Evolutionary conservation across 495 filamentous ascomycete species (phyloP), one percentile per base, ranked within the genome.

Genomic region (Daldinia concentrica): DNA sequence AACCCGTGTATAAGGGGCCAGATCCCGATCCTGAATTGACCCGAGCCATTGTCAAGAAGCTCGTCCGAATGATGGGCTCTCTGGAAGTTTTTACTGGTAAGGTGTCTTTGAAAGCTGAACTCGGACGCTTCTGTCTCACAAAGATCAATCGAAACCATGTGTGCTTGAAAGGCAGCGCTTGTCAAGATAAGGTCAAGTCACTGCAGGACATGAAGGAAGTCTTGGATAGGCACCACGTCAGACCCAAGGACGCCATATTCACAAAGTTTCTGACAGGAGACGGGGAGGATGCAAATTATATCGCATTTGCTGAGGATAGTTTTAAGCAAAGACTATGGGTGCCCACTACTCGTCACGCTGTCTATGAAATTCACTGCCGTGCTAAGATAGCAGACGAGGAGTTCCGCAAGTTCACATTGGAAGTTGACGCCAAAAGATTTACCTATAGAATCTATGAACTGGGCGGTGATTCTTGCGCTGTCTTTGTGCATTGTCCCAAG

Each of bases 341-440:
- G 0, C 45, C 37, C 0, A 9, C n/a, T 0, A 22, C 73, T 2
- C 71, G 73, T 24, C 79, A 62, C 29, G 76, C 86, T 3, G 66
- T 77, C 1, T 91, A 90, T 66, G 84, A 88, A 24, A 86, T 87
- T 41, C 77, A 76, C 15, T 89, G 87, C 63, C 73, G 54, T 27
- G 26, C 58, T 8, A 64, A 55, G 8, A 57, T 57, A 32, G 59
- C 26, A 22, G 71, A 74, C 0, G 71, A 68, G 14, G 19, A 57
- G 0, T 51, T 66, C 8, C 74, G 74, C 2, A 50, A 62, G 0
- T 83, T 90, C 62, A 62, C 84, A 15, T 77, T 91, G 6, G 79
- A 82, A 2, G 77, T 91, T n/a, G 78, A 87, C 71, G 80, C 78
- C 4, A 71, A 74, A 6, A 60, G 41, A 0, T 80, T 83, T 57